Base-by-base conservation (phyloP, 2,329 filamentous ascomycete species). In the Botrytis tulipae region DNA sequence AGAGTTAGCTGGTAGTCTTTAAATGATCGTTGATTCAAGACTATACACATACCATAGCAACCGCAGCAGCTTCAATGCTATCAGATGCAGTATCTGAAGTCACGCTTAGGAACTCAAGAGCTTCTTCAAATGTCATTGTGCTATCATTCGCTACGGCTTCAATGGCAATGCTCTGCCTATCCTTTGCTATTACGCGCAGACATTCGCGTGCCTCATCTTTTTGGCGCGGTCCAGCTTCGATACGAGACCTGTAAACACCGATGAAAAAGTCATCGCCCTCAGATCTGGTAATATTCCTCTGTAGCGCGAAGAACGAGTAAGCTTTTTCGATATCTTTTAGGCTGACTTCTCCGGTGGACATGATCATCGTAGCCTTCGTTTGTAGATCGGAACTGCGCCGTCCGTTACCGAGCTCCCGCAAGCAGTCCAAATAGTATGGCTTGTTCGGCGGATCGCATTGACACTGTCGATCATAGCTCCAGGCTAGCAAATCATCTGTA, bases 351-450 rank as follows among this genome's bases (percentile, higher is more conserved):
- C 89, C 90, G 78, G 88, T 82, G 1, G 89, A 90, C 67, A 86
- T 86, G 59, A 91, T 85, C 70, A 86, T 83, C 12, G 85, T 86
- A 37, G 90, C 87, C 78, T 89, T 87, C 48, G 85, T 84, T 60
- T 88, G 83, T n/a, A 93, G 85, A 12, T 84, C 80, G 60, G 88
- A 85, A 79, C 87, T 90, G 60, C 72, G 61, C 29, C 81, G 78
- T 29, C 87, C 85, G 37, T 83, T 82, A 25, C 87, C 87, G 71
- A 93, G 87, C 65, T 86, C 83, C 76, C 87, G 85, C n/a, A 93
- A 83, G 77, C 88, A 91, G 80, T 91, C 87, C 74, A 92, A 85
- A 79, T 92, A 93, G 78, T 89, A 88, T 3, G 89, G 82, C 29
- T 83, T 83, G 74, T 88, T 87, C 32, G 78, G 76, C 32, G 86